Evolutionary conservation across 202 grass and related monocot species (phyloP).

Genomic region (Panicum virgatum): DNA sequence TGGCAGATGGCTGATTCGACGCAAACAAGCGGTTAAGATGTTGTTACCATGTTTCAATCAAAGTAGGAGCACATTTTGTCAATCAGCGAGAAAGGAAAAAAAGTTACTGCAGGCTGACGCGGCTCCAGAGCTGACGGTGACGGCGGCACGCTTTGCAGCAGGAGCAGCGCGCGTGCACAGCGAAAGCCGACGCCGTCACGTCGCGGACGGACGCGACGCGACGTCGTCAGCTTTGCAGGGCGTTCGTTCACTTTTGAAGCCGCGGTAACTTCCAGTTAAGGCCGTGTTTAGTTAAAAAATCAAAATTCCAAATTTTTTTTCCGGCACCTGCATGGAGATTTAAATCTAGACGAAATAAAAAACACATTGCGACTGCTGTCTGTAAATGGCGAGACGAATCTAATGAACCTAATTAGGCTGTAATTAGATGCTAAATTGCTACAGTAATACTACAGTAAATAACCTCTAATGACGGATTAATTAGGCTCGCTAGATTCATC

Average conservation of each 20-base stretch:
- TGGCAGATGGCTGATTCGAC: neutral
- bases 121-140: neutral
- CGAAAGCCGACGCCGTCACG: neutral
- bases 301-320: too few species aligned
- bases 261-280: too few species aligned
- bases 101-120: neutral
- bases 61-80: neutral
- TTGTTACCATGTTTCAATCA: neutral
- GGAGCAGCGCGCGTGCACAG: neutral
- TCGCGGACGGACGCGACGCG: neutral
- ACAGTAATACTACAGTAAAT: too few species aligned
- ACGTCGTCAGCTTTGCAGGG: neutral
- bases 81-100: neutral
- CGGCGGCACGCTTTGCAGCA: neutral
- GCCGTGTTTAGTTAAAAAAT: too few species aligned
- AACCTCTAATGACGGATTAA: too few species aligned
- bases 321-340: too few species aligned
- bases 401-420: too few species aligned
- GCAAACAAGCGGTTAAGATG: slow-evolving; percentile 17
- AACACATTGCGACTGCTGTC: too few species aligned
- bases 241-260: neutral
- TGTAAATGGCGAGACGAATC: too few species aligned
- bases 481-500: too few species aligned
- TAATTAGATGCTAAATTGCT: too few species aligned
- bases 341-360: too few species aligned